phyloP scores from a whole-genome alignment of 768 basidiomycete species.

The Mycena belliarum region DNA sequence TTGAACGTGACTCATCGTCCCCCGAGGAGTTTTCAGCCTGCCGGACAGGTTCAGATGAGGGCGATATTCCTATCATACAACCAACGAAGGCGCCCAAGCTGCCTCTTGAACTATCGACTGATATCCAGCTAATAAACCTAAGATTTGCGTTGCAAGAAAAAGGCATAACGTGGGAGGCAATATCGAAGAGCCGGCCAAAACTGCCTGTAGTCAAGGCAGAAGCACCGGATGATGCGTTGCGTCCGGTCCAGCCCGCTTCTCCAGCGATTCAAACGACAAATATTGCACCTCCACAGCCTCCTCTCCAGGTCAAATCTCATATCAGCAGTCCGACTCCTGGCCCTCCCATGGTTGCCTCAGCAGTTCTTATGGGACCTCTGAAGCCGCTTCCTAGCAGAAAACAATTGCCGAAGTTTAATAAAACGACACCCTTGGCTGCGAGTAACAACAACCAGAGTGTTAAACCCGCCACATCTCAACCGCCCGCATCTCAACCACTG shows the following conservation, averaged over 20 bases:
- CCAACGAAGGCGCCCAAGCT: conserved; percentile 15
- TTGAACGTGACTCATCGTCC: not conserved
- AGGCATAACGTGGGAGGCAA: conserved; percentile 19
- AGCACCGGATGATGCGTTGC: not conserved
- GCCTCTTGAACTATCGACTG: conserved; percentile 21
- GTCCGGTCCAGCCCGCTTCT: not conserved
- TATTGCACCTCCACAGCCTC: not conserved
- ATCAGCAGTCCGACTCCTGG: not conserved
- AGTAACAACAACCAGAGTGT: not conserved
- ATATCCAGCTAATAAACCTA: conserved; percentile 32
- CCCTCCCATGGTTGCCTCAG: not conserved
- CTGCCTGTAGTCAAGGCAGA: conserved; percentile 12
- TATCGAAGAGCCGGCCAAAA: conserved; percentile 14
- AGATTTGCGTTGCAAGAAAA: conserved; percentile 26
- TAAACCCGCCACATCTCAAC: not conserved
- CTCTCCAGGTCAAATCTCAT: not conserved
- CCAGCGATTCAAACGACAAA: not conserved
- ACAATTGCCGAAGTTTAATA: conserved; percentile 10
- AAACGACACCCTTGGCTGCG: not conserved
- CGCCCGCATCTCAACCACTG: not conserved
- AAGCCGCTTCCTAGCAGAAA: conserved; percentile 13
- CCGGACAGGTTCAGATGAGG: conserved; percentile 28
- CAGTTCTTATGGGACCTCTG: not conserved
- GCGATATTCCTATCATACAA: conserved; percentile 28
- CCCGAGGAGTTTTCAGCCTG: conserved; percentile 22